Evolutionary conservation across 2,329 filamentous ascomycete species (phyloP).

Genomic region (Trichoderma atroviride): DNA sequence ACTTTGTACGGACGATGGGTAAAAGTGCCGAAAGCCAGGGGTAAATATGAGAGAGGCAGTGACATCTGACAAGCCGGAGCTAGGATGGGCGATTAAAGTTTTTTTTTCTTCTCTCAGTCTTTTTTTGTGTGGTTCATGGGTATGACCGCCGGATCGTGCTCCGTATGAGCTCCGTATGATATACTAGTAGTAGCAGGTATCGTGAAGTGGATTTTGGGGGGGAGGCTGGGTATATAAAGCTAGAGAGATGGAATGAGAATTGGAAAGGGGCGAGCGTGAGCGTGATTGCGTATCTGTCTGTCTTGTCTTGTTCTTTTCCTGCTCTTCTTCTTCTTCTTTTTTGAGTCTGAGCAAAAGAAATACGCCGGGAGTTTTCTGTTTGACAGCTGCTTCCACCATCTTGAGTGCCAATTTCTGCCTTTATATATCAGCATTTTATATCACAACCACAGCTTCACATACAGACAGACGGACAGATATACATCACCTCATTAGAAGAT

Average conservation of each 20-base stretch:
- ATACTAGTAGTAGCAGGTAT: background rate
- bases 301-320: background rate
- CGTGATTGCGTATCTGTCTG: background rate
- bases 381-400: background rate
- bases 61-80: background rate
- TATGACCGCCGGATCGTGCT: background rate
- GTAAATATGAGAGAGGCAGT: background rate
- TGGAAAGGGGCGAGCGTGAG: background rate
- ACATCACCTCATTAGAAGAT: background rate
- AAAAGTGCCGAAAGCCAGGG: background rate
- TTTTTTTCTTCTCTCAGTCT: background rate
- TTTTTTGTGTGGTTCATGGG: constrained; percentile 4
- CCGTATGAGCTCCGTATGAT: background rate
- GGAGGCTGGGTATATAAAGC: constrained; percentile 15
- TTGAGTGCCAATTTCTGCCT: background rate
- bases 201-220: constrained; percentile 7
- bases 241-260: background rate
- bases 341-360: background rate
- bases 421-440: background rate
- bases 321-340: background rate
- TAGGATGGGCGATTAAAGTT: background rate
- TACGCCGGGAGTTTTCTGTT: too few relatives aligned
- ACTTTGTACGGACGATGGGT: background rate
- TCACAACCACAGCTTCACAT: background rate
- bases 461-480: background rate